Evolutionary conservation across 106 monocot species (phyloP), one percentile per base, ranked within the genome.

Genomic region (Dioscorea zingiberensis): DNA sequence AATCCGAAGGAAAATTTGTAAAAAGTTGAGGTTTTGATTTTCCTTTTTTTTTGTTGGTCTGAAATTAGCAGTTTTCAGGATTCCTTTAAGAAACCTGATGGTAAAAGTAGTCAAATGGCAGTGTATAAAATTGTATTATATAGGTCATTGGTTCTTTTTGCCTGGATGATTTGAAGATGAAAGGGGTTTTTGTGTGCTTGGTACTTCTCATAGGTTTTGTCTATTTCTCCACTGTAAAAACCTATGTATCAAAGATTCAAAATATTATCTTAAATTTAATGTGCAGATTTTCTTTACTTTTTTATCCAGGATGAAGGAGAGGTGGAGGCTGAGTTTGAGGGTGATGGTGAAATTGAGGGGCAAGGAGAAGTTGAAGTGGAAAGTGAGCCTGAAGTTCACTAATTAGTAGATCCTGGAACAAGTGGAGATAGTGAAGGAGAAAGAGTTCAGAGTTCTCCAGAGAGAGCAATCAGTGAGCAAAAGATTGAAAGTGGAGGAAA

Each of bases 361-460:
- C 83, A 85, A 64, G 84, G 85, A 38, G 94, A 91, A 67, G 80
- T 65, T 71, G 93, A 93, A 63, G 83, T 71, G 53, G 92, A 89
- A 67, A 95, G 95, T 59, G 91, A 88, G 64, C 78, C 38, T 53
- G 94, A 94, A 63, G 72, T 74, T 21, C 79, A 79, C 61, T 65
- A 57, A n/a, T n/a, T n/a, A 61, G 47, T 62, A 23, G 82, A 86
- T 66, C 46, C 21, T 63, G n/a, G 89, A 89, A 19, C 81, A 82
- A 24, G n/a, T n/a, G 86, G 23, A 46, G 94, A 87, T 69, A 94
- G 94, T 62, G 94, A 95, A 32, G 91, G 77, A 27, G 97, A 86
- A 62, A 83, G 85, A 71, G 67, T 66, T 23, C 88, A 80, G 19
- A 87, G 82, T 77, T 85, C 82, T 8, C 74, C 69, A 70, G 95